phyloP scores from a whole-genome alignment of 2,329 filamentous ascomycete species.

The Pseudogymnoascus sp. region DNA sequence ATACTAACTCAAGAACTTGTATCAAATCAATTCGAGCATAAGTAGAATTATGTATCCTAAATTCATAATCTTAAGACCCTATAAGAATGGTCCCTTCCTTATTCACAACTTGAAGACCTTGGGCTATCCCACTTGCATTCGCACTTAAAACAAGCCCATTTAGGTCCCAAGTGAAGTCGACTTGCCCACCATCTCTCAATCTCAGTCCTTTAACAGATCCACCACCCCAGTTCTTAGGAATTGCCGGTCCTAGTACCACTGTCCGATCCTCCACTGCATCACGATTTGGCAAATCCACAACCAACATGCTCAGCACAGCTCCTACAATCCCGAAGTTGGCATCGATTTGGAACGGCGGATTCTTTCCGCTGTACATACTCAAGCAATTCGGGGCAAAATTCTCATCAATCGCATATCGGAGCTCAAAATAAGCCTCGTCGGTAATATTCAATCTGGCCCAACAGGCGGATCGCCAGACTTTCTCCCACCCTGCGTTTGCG shows the following conservation, averaged over 20 bases:
- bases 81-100: slow-evolving; percentile 9
- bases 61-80: neutral
- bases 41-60: neutral
- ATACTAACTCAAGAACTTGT: neutral
- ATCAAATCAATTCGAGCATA: neutral
- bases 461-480: slow-evolving; percentile 50
- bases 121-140: neutral
- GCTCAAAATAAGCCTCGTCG: slow-evolving; percentile 39
- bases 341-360: slow-evolving; percentile 50
- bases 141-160: slow-evolving; percentile 29
- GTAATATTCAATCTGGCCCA: slow-evolving; percentile 50
- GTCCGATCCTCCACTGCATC: slow-evolving; percentile 18
- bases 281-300: slow-evolving; percentile 40
- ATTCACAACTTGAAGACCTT: slow-evolving; percentile 8
- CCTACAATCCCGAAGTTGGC: slow-evolving; percentile 49
- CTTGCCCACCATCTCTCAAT: slow-evolving; percentile 36
- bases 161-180: slow-evolving; percentile 39
- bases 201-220: slow-evolving; percentile 39
- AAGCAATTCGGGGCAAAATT: slow-evolving; percentile 46
- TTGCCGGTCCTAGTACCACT: slow-evolving; percentile 41
- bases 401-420: slow-evolving; percentile 40
- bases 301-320: slow-evolving; percentile 43
- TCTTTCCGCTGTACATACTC: slow-evolving; percentile 41
- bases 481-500: slow-evolving; percentile 49
- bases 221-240: slow-evolving; percentile 37